Base-by-base conservation (phyloP, 129 eudicot genomes). In the Lactuca saligna region DNA sequence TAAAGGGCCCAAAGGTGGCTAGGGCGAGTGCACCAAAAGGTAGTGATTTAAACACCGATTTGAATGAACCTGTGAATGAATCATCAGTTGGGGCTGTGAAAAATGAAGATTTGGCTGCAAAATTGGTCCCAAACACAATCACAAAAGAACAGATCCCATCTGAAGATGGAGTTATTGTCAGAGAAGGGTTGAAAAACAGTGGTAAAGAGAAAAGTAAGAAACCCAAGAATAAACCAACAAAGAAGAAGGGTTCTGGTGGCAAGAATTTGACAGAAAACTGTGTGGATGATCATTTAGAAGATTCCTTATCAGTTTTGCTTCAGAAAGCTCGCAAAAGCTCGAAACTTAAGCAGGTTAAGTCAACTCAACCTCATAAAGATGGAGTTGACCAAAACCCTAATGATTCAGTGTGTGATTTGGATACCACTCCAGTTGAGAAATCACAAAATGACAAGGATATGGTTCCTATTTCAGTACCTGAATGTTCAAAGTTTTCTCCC, bases 1-100 rank as follows among this genome's bases (percentile, higher is more conserved):
- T 94, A 82, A 89, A 82, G 87, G 93, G 78, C 17, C 96, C 99
- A 5, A 94, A 86, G 79, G 82, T 83, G 44, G 54, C 68, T 57
- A 85, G 82, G 66, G 75, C 51, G 71, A 77, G 61, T 61, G 1
- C 11, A 6, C 35, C 39, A 33, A 69, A 33, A 62, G 81, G 54
- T 31, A 48, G 42, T 72, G 66, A 58, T 61, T 75, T 65, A n/a
- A 78, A 62, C 79, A 44, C 44, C 8, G 10, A 70, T 67, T 41
- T 49, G 51, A 78, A 29, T 17, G 81, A 75, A 68, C 56, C 79
- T 14, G 33, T 58, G 3, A 42, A 69, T 51, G 77, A 56, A 35
- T 63, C 80, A 78, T 62, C 62, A 35, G 48, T 68, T 57, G 86
- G 41, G 61, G 38, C 77, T 54, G 71, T 48, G 53, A 65, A 82